These are phyloP conservation scores for Verticillium nubilum DNA, from an alignment of 2,329 filamentous ascomycete genomes.

Conservation along the genomic window DNA sequence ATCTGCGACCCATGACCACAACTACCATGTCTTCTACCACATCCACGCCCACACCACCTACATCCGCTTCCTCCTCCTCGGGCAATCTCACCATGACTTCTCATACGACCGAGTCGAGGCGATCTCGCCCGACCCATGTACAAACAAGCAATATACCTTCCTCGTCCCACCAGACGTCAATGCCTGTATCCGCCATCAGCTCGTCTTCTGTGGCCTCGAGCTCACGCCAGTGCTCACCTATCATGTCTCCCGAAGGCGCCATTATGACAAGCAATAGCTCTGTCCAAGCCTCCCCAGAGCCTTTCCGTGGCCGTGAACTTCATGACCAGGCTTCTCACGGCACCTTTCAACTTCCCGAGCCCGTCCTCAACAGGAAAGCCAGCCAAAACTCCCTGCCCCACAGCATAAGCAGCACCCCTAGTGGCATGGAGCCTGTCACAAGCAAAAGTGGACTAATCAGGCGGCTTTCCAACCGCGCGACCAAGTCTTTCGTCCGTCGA, in stretches of 20 bases:
- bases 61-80: conserved; percentile 22
- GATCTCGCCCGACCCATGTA: conserved; percentile 39
- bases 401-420: conserved; percentile 49
- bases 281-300: conserved; percentile 62
- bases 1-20: neutral
- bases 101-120: conserved; percentile 32
- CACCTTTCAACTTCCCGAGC: conserved; percentile 67
- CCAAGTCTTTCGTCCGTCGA: conserved; percentile 58
- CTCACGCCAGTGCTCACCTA: conserved; percentile 50
- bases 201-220: conserved; percentile 50
- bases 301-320: conserved; percentile 47
- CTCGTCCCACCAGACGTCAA: conserved; percentile 20
- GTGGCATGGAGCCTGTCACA: conserved; percentile 43
- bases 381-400: conserved; percentile 61
- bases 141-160: conserved; percentile 36
- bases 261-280: conserved; percentile 58
- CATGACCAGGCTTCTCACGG: conserved; percentile 44
- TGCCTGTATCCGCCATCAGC: conserved; percentile 50
- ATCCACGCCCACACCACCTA: conserved; percentile 22
- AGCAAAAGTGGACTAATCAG: conserved; percentile 58
- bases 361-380: conserved; percentile 56
- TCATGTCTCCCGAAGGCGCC: conserved; percentile 49
- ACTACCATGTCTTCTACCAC: conserved; percentile 14
- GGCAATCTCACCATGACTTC: conserved; percentile 35
- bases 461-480: conserved; percentile 75